Conservation (phyloP, 441 rosid species). For the Mallotus repandus region DNA sequence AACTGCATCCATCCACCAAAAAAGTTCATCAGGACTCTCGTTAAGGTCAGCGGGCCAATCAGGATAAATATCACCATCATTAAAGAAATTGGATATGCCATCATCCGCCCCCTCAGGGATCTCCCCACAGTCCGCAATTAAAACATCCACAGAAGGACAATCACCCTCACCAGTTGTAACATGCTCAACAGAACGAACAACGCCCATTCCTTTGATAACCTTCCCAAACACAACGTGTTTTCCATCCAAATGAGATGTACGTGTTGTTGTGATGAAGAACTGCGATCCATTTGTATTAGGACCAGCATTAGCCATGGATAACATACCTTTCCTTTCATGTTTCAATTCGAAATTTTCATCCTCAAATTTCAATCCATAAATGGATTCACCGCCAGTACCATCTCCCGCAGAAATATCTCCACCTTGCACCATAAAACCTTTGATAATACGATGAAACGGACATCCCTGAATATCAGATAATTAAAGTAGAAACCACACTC, state of each 20-base stretch:
- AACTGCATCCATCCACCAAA: conserved; percentile 94
- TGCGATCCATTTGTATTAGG: conserved; percentile 89
- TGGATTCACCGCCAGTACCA: conserved; percentile 95
- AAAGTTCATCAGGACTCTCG: conserved; percentile 56
- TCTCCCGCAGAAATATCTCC: conserved; percentile 89
- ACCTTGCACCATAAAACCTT: conserved; percentile 93
- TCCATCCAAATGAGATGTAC: conserved; percentile 85
- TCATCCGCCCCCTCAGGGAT: conserved; percentile 75
- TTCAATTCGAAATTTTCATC: conserved; percentile 90
- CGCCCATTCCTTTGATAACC: conserved; percentile 92
- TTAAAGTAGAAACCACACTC: background rate
- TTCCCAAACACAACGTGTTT: conserved; percentile 94
- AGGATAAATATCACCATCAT: conserved; percentile 80
- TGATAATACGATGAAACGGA: conserved; percentile 76
- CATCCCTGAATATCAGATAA: conserved; percentile 56
- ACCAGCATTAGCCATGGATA: conserved; percentile 91
- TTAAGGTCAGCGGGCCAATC: conserved; percentile 93
- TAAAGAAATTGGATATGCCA: conserved; percentile 75
- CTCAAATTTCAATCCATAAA: conserved; percentile 82
- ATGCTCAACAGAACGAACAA: conserved; percentile 82
- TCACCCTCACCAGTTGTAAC: conserved; percentile 53
- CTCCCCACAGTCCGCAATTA: conserved; percentile 73
- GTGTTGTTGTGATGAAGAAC: conserved; percentile 88
- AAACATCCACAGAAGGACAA: conserved; percentile 55
- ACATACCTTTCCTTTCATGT: conserved; percentile 94